A percentile compares a stretch with the other conserved stretches of the same genome.
phyloP scores from a whole-genome alignment of 257 asterid genomes.

The Plantago ovata region DNA sequence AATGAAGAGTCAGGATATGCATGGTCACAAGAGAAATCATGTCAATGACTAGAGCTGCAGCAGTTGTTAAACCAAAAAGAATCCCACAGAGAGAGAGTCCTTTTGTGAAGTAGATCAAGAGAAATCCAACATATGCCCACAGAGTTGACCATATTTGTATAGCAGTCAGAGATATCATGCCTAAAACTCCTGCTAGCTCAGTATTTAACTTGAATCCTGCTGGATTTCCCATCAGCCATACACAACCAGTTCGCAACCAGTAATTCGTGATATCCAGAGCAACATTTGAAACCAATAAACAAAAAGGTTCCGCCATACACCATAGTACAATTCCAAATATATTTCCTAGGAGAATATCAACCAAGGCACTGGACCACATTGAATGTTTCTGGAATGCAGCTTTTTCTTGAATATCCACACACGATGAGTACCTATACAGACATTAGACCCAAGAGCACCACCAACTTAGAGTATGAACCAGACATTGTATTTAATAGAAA shows the following conservation, averaged over 20 bases:
- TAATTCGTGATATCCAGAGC: slow-evolving; percentile 60
- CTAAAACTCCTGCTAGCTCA: slow-evolving; percentile 94
- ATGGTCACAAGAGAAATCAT: slow-evolving; percentile 62
- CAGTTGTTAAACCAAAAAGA: slow-evolving; percentile 73
- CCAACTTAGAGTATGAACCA: too few relatives aligned
- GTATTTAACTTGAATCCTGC: slow-evolving; percentile 98
- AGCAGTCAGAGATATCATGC: slow-evolving; percentile 74
- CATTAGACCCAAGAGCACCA: too few relatives aligned
- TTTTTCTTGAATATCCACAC: slow-evolving; percentile 81
- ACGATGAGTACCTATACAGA: slow-evolving; percentile 55
- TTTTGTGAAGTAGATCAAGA: slow-evolving; percentile 49
- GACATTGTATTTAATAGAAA: too few relatives aligned
- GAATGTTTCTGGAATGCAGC: slow-evolving; percentile 63
- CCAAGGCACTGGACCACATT: slow-evolving; percentile 66
- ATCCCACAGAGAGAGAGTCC: slow-evolving; percentile 66
- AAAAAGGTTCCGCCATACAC: slow-evolving; percentile 53
- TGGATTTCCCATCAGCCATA: slow-evolving; percentile 98
- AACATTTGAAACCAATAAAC: slow-evolving; percentile 47
- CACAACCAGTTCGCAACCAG: slow-evolving; percentile 86
- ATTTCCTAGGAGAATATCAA: slow-evolving; percentile 77
- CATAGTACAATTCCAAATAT: slow-evolving; percentile 60
- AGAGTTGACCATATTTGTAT: slow-evolving; percentile 95
- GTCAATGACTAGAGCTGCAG: slow-evolving; percentile 69
- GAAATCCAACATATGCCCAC: slow-evolving; percentile 59
- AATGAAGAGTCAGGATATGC: slow-evolving; percentile 70